Percentiles rank a stretch among this genome's conserved stretches.
Evolutionary conservation across 768 basidiomycete species (phyloP).

Genomic region (Kwoniella heveanensis): DNA sequence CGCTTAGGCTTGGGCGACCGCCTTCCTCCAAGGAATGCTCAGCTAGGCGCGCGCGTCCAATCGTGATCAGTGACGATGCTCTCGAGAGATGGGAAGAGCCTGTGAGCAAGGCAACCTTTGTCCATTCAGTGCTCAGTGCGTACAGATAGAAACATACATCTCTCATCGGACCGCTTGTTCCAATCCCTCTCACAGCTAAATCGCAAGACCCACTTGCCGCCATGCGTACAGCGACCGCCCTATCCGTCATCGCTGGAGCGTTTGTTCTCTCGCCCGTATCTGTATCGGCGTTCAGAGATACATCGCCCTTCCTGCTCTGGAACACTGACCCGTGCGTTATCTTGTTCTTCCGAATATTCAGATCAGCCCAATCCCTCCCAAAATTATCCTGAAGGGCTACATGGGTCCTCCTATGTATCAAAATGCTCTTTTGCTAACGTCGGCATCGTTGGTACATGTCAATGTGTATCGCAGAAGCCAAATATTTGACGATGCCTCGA

Average conservation of each 20-base stretch:
- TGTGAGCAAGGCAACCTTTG: background rate
- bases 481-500: conserved; percentile 29
- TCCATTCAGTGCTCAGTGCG: background rate
- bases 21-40: too few species aligned
- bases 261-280: conserved; percentile 26
- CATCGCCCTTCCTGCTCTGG: conserved; percentile 47
- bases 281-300: conserved; percentile 40
- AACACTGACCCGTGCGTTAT: conserved; percentile 42
- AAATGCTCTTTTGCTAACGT: too few species aligned
- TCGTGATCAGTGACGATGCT: background rate
- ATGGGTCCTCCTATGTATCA: background rate
- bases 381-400: too few species aligned
- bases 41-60: background rate
- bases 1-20: background rate
- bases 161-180: too few species aligned
- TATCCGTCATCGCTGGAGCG: conserved; percentile 7
- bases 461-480: conserved; percentile 22
- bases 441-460: too few species aligned
- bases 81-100: background rate
- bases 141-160: too few species aligned
- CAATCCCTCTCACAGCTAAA: background rate
- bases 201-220: background rate
- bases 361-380: too few species aligned
- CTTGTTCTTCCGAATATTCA: too few species aligned
- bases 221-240: conserved; percentile 12